These are phyloP conservation scores for Physcia stellaris DNA, from an alignment of 495 filamentous ascomycete genomes.

Conservation along the genomic window DNA sequence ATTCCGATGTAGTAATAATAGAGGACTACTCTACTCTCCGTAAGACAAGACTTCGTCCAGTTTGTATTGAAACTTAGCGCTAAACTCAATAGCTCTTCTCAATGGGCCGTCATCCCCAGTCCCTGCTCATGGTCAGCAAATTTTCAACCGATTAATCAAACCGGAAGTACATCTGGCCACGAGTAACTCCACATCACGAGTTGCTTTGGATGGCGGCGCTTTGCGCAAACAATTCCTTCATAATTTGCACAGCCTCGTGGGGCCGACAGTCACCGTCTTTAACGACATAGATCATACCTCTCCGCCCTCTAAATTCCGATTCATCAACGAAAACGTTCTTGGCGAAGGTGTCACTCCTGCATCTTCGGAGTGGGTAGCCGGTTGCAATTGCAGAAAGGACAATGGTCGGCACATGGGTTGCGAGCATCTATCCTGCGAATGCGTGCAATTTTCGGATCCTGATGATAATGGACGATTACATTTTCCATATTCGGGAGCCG, in stretches of 20 bases:
- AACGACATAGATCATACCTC: slow-evolving; percentile 14
- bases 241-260: slow-evolving; percentile 3
- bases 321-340: slow-evolving; percentile 29
- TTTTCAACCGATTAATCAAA: too few relatives aligned
- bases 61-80: too few relatives aligned
- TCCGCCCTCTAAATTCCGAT: slow-evolving; percentile 23
- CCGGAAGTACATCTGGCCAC: too few relatives aligned
- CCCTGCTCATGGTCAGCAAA: too few relatives aligned
- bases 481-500: slow-evolving; percentile 23
- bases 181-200: too few relatives aligned
- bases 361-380: slow-evolving; percentile 24
- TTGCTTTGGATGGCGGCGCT: too few relatives aligned
- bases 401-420: slow-evolving; percentile 25
- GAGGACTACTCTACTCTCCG: too few relatives aligned
- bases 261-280: slow-evolving; percentile 1
- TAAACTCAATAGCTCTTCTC: too few relatives aligned
- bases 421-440: slow-evolving; percentile 25
- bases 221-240: slow-evolving; percentile 4
- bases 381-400: slow-evolving; percentile 24
- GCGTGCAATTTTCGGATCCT: slow-evolving; percentile 16
- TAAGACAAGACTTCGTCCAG: too few relatives aligned
- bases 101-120: too few relatives aligned
- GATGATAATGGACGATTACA: slow-evolving; percentile 20
- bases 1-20: too few relatives aligned
- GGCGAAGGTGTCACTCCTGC: slow-evolving; percentile 21